Evolutionary conservation across 257 asterid species (phyloP).

Genomic region (Echium plantagineum): DNA sequence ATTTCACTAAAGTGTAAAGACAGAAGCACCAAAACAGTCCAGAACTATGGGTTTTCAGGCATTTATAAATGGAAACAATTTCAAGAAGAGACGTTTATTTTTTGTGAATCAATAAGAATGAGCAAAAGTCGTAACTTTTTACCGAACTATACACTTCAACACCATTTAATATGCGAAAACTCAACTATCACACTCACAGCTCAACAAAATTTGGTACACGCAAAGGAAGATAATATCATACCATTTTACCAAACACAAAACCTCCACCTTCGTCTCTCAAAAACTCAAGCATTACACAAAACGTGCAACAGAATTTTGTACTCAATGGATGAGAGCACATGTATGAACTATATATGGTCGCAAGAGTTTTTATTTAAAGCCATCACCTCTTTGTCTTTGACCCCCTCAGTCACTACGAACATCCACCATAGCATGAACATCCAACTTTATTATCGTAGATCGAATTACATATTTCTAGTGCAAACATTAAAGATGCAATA

Average conservation of each 20-base stretch:
- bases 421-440: not conserved
- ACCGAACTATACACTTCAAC: not conserved
- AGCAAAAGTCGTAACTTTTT: not conserved
- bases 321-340: too few species aligned
- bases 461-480: not conserved
- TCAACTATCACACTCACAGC: not conserved
- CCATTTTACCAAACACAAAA: not conserved
- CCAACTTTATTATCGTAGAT: too few species aligned
- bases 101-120: not conserved
- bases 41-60: not conserved
- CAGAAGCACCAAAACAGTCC: not conserved
- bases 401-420: too few species aligned
- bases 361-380: too few species aligned
- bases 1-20: too few species aligned
- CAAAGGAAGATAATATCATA: not conserved
- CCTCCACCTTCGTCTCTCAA: not conserved
- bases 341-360: too few species aligned
- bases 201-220: not conserved
- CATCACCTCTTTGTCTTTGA: not conserved
- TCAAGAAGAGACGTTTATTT: not conserved
- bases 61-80: not conserved
- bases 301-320: not conserved
- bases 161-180: not conserved
- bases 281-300: not conserved
- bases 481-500: not conserved